Conservation (phyloP, 1,284 basidiomycete genomes). For the Cerrena zonata region DNA sequence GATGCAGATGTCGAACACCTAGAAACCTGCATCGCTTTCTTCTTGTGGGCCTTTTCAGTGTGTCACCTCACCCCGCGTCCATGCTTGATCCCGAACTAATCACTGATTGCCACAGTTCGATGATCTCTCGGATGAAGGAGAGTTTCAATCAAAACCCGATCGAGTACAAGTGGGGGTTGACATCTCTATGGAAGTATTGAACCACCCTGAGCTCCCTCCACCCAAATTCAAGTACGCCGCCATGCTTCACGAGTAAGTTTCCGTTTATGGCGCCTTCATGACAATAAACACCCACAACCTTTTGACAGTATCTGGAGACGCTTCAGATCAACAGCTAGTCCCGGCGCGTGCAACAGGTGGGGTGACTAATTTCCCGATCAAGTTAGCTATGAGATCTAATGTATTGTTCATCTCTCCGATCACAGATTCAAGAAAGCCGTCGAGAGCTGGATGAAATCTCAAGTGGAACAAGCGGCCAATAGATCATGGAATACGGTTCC, state of each 20-base stretch:
- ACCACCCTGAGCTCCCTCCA: constrained; percentile 27
- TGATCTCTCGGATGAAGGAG: constrained; percentile 40
- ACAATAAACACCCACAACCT: not conserved
- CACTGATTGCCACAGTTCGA: constrained; percentile 28
- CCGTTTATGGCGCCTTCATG: constrained; percentile 4
- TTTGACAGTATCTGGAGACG: constrained; percentile 30
- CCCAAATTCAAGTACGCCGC: constrained; percentile 37
- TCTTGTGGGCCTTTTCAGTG: constrained; percentile 44
- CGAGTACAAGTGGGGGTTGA: constrained; percentile 32
- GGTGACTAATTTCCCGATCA: not conserved
- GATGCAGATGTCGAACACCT: constrained; percentile 40
- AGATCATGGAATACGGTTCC: constrained; percentile 34
- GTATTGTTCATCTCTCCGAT: not conserved
- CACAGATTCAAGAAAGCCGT: constrained; percentile 35
- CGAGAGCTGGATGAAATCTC: constrained; percentile 35
- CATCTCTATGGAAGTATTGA: constrained; percentile 27
- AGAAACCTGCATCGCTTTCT: constrained; percentile 39
- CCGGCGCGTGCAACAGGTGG: constrained; percentile 34
- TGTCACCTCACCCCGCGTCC: constrained; percentile 7
- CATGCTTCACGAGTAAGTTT: constrained; percentile 37
- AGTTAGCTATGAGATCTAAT: too few species aligned
- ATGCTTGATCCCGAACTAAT: not conserved
- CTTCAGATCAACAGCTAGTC: constrained; percentile 34
- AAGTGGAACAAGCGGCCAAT: constrained; percentile 36
- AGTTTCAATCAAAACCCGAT: constrained; percentile 36